phyloP scores from a whole-genome alignment of 139 green algal genomes.

The Chlorella sp. region DNA sequence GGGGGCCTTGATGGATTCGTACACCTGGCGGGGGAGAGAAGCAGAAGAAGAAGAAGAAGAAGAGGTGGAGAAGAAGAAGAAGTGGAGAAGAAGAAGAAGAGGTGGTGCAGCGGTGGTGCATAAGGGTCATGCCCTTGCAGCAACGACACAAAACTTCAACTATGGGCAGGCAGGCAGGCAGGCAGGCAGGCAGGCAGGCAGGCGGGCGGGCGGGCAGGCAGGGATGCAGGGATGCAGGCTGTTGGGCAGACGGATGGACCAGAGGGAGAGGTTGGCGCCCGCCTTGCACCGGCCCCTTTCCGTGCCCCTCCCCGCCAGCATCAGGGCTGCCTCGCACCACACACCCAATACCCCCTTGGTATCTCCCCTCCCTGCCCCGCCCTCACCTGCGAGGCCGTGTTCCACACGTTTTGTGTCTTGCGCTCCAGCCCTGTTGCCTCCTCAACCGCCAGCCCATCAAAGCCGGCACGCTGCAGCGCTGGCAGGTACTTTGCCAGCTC shows the following conservation, averaged over 20 bases:
- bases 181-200: no score
- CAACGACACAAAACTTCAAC: no score
- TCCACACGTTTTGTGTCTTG: conserved; percentile 70
- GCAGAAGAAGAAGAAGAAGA: not conserved
- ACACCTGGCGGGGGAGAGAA: conserved; percentile 50
- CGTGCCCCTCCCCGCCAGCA: no score
- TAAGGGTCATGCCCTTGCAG: not conserved
- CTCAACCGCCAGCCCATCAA: conserved; percentile 63
- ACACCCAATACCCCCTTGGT: not conserved
- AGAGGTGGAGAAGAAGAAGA: no score
- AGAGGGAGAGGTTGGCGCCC: not conserved
- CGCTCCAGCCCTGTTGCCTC: conserved; percentile 76
- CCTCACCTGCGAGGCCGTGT: conserved; percentile 48
- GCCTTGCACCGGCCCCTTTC: no score
- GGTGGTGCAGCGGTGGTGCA: no score
- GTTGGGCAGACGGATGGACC: not conserved
- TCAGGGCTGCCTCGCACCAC: no score
- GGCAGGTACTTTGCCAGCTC: conserved; percentile 76
- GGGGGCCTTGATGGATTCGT: conserved; percentile 64
- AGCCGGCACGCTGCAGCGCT: conserved; percentile 58
- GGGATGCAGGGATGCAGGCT: no score
- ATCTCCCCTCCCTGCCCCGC: no score
- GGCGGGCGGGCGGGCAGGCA: not conserved
- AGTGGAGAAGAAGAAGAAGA: no score
- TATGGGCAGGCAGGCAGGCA: not conserved